A percentile compares a stretch with the other conserved stretches of the same genome.
Conservation (phyloP, 2,329 filamentous ascomycete genomes). For the Talaromyces verruculosus region DNA sequence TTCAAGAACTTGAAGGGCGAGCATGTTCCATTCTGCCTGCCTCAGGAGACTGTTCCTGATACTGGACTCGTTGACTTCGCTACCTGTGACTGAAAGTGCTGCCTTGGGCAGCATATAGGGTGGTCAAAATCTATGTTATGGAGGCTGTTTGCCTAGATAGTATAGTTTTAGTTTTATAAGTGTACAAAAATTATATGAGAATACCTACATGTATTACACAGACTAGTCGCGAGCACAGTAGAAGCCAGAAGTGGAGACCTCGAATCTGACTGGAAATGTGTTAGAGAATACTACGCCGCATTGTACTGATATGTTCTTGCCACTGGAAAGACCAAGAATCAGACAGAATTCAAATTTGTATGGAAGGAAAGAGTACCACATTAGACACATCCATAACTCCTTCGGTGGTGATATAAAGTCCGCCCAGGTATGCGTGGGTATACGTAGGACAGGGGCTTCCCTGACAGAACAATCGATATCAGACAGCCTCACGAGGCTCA, state of each 20-base stretch:
- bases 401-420: no score
- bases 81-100: background rate
- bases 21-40: background rate
- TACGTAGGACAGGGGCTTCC: no score
- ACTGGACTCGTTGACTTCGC: background rate
- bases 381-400: background rate
- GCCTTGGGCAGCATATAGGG: background rate
- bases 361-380: background rate
- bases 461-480: no score
- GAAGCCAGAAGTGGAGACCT: background rate
- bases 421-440: no score
- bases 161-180: background rate
- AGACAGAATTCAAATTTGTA: background rate
- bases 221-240: background rate
- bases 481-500: no score
- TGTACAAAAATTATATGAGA: background rate
- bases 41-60: background rate
- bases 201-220: background rate
- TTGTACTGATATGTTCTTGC: background rate
- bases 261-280: background rate
- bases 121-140: background rate
- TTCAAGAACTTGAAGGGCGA: background rate
- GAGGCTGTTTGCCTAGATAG: background rate
- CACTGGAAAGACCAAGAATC: background rate
- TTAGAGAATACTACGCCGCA: background rate